Percentiles rank a stretch among this genome's conserved stretches.
Conservation (phyloP, 2,329 filamentous ascomycete genomes). For the Zymoseptoria tritici region DNA sequence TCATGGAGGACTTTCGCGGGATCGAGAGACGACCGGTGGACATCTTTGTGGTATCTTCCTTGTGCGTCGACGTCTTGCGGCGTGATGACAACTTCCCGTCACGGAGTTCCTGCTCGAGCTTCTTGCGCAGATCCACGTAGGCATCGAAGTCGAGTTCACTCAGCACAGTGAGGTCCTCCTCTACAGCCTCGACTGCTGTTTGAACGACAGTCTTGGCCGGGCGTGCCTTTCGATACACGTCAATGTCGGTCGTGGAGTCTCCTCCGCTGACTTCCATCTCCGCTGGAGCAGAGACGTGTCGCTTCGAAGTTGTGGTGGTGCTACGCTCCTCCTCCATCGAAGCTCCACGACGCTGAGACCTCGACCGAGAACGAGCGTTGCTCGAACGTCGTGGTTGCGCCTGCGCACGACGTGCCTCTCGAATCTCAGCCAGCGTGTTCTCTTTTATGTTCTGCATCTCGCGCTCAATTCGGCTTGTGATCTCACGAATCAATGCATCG, state of each 20-base stretch:
- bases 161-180: slow-evolving; percentile 44
- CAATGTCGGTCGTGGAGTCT: slow-evolving; percentile 18
- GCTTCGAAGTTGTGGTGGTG: slow-evolving; percentile 7
- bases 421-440: slow-evolving; percentile 5
- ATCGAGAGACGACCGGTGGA: slow-evolving; percentile 34
- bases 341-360: slow-evolving; percentile 11
- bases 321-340: neutral
- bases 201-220: neutral
- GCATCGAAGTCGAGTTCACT: slow-evolving; percentile 48
- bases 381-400: neutral
- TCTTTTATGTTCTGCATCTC: slow-evolving; percentile 23
- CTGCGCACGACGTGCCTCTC: slow-evolving; percentile 2
- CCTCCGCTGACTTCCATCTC: slow-evolving; percentile 16
- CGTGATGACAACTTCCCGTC: slow-evolving; percentile 6
- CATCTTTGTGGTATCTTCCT: slow-evolving; percentile 34
- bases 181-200: slow-evolving; percentile 2
- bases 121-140: slow-evolving; percentile 48
- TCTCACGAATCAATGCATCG: slow-evolving; percentile 15
- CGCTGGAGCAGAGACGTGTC: slow-evolving; percentile 13
- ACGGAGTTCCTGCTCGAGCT: slow-evolving; percentile 49
- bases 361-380: slow-evolving; percentile 9
- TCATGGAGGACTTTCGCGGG: slow-evolving; percentile 50
- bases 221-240: slow-evolving; percentile 13
- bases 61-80: slow-evolving; percentile 4
- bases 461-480: slow-evolving; percentile 22